phyloP scores from a whole-genome alignment of 768 basidiomycete genomes.

The Crassisporium funariophilum region DNA sequence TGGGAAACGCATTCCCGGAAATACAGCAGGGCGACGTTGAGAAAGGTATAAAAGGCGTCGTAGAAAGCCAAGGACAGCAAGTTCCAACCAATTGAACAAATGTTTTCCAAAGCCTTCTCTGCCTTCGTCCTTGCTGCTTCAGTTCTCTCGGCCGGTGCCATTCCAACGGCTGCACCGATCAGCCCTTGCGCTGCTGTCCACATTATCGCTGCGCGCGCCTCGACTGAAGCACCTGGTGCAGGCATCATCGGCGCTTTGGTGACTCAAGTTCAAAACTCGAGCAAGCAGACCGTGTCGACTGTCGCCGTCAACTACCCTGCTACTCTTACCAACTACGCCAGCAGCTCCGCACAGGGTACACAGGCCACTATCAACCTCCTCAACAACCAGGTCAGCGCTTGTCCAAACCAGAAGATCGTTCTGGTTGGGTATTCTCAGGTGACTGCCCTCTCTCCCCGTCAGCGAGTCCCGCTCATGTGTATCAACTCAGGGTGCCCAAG shows the following conservation, averaged over 20 bases:
- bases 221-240: slow-evolving; percentile 27
- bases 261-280: slow-evolving; percentile 24
- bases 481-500: slow-evolving; percentile 25
- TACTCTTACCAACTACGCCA: slow-evolving; percentile 27
- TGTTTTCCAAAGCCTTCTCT: slow-evolving; percentile 12
- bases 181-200: slow-evolving; percentile 26
- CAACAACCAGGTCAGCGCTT: slow-evolving; percentile 25
- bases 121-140: slow-evolving; percentile 8
- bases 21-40: no score
- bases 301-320: slow-evolving; percentile 30
- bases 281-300: slow-evolving; percentile 29
- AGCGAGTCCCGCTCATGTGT: neutral
- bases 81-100: no score
- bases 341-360: slow-evolving; percentile 29
- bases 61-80: no score
- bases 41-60: no score
- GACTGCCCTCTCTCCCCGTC: neutral
- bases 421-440: slow-evolving; percentile 32
- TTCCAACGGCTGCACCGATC: slow-evolving; percentile 22
- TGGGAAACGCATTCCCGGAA: no score
- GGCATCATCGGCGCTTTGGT: slow-evolving; percentile 29
- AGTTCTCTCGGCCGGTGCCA: slow-evolving; percentile 7
- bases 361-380: slow-evolving; percentile 25
- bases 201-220: no score
- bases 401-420: slow-evolving; percentile 32